Conservation (phyloP, 371 early-diverging fungal genomes). For the Mucor ambiguus region DNA sequence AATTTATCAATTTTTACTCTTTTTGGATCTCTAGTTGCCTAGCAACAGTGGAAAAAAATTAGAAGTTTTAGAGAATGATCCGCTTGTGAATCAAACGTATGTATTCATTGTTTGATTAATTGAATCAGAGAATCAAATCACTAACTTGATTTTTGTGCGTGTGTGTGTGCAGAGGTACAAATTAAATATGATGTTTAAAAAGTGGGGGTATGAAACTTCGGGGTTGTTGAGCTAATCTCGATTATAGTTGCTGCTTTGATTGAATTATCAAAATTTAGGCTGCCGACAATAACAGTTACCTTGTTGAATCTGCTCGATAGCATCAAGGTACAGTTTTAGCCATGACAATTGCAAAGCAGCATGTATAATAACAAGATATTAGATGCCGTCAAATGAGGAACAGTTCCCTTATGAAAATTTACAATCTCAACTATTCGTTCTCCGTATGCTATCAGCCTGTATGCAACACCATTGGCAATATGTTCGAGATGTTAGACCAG, state of each 20-base stretch:
- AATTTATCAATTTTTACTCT: background rate
- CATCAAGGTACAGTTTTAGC: conserved; percentile 54
- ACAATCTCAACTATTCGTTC: conserved; percentile 75
- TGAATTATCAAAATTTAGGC: conserved; percentile 67
- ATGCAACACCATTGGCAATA: conserved; percentile 76
- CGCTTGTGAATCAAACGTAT: conserved; percentile 63
- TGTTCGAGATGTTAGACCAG: conserved; percentile 43
- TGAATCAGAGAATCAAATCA: background rate
- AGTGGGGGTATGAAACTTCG: conserved; percentile 4
- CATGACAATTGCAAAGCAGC: background rate
- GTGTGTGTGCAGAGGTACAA: conserved; percentile 22
- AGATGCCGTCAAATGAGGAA: conserved; percentile 54
- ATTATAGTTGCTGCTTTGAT: conserved; percentile 58
- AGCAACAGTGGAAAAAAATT: conserved; percentile 57
- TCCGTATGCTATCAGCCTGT: conserved; percentile 73
- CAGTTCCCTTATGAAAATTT: conserved; percentile 60
- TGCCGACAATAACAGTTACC: conserved; percentile 58
- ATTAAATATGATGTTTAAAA: background rate
- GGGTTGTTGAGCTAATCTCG: conserved; percentile 9
- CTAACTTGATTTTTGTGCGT: conserved; percentile 5
- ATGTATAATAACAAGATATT: background rate
- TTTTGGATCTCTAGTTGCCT: conserved; percentile 47
- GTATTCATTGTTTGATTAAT: background rate
- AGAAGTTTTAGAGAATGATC: conserved; percentile 62
- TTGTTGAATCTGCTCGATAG: conserved; percentile 60